Percentiles rank a stretch among this genome's conserved stretches.
phyloP scores from a whole-genome alignment of 192 early-diverging fungal genomes.

The Coemansia umbellata region DNA sequence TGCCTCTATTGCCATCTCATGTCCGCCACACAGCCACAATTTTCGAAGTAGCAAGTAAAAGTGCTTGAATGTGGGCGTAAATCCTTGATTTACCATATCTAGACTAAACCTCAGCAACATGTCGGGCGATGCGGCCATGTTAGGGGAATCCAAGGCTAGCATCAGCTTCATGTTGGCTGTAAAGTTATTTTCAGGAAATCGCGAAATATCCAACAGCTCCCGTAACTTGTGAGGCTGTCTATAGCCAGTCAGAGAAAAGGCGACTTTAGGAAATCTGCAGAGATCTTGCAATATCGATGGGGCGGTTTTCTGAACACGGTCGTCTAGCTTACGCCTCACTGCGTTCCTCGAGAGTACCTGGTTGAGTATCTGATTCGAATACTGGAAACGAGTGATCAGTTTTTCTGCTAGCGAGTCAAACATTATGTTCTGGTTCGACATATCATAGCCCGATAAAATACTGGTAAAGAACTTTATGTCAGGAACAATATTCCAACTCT shows the following conservation, averaged over 20 bases:
- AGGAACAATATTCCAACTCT: slow-evolving; percentile 25
- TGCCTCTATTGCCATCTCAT: slow-evolving; percentile 10
- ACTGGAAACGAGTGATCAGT: slow-evolving; percentile 5
- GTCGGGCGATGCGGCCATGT: not conserved
- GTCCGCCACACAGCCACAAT: slow-evolving; percentile 13
- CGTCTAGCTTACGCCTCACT: not conserved
- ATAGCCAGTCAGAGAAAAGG: not conserved
- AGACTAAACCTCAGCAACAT: not conserved
- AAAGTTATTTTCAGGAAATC: slow-evolving; percentile 28
- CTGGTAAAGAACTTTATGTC: slow-evolving; percentile 19
- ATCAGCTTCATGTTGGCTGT: slow-evolving; percentile 26
- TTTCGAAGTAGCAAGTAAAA: not conserved
- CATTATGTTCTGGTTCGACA: slow-evolving; percentile 29
- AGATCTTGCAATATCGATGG: slow-evolving; percentile 13
- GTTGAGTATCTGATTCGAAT: slow-evolving; percentile 5
- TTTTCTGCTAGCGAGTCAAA: slow-evolving; percentile 30
- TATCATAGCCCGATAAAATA: slow-evolving; percentile 30
- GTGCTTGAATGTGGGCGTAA: slow-evolving; percentile 17
- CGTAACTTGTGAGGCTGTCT: not conserved
- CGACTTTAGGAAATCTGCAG: slow-evolving; percentile 2
- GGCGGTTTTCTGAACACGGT: slow-evolving; percentile 6
- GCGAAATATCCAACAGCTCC: slow-evolving; percentile 1
- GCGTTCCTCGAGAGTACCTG: slow-evolving; percentile 26
- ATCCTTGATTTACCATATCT: slow-evolving; percentile 19
- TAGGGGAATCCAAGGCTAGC: slow-evolving; percentile 4